Conservation (phyloP, 1,139 yeast species). For the Suhomyces atakaporum region DNA sequence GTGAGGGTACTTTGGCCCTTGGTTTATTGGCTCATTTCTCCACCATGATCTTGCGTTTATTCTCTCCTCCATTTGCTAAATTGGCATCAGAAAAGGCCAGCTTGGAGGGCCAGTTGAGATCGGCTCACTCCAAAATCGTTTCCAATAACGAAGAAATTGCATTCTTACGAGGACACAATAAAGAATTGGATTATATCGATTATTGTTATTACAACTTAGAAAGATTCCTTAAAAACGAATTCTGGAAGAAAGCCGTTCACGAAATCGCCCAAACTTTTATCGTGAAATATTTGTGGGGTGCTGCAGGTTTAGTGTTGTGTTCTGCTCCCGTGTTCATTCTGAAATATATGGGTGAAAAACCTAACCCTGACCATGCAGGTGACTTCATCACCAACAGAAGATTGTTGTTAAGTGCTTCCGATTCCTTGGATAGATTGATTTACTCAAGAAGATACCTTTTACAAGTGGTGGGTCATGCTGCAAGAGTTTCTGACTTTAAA, state of each 20-base stretch:
- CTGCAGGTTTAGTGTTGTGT: conserved; percentile 85
- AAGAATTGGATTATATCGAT: conserved; percentile 80
- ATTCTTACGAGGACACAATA: conserved; percentile 73
- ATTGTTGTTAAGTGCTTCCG: conserved; percentile 79
- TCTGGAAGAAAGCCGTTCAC: conserved; percentile 72
- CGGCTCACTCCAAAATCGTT: conserved; percentile 79
- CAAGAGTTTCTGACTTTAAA: conserved; percentile 72
- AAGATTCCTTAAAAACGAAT: conserved; percentile 73
- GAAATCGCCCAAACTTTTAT: conserved; percentile 81
- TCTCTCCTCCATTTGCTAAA: conserved; percentile 90
- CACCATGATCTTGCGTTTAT: conserved; percentile 67
- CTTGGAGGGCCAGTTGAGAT: conserved; percentile 82
- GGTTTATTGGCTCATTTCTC: conserved; percentile 84
- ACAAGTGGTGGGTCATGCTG: conserved; percentile 81
- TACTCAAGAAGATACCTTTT: conserved; percentile 83
- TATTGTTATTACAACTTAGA: conserved; percentile 80
- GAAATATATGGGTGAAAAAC: conserved; percentile 51
- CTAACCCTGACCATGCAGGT: conserved; percentile 61
- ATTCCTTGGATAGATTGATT: conserved; percentile 84
- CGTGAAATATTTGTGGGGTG: conserved; percentile 94
- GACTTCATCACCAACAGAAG: conserved; percentile 91
- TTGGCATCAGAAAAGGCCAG: conserved; percentile 77
- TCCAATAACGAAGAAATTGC: conserved; percentile 87
- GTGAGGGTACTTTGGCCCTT: conserved; percentile 81
- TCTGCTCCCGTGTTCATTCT: conserved; percentile 85